Conservation (phyloP, 1,284 basidiomycete species). For the Ceratobasidium sp. region DNA sequence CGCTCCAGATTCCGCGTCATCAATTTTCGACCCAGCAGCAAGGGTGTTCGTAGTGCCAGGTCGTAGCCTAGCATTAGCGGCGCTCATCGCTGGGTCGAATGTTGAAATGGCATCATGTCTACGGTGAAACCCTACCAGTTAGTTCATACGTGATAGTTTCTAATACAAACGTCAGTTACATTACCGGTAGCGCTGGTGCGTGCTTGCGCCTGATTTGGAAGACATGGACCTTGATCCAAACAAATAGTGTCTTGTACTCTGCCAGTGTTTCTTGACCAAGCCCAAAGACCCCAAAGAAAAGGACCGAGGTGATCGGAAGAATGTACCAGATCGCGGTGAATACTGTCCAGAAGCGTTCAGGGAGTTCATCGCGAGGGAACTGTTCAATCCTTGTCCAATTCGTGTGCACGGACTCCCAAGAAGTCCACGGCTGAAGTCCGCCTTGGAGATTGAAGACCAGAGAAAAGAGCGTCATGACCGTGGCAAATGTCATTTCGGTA, state of each 20-base stretch:
- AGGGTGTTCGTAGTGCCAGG: too few relatives aligned
- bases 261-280: conserved; percentile 48
- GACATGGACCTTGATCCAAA: conserved; percentile 30
- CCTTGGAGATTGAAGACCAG: conserved; percentile 35
- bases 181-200: background rate
- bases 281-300: conserved; percentile 52
- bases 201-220: conserved; percentile 17
- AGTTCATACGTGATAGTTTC: too few relatives aligned
- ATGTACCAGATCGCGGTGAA: conserved; percentile 42
- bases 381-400: conserved; percentile 44
- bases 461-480: conserved; percentile 42
- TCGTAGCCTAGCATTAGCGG: background rate
- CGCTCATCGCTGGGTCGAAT: background rate
- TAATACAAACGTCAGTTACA: too few relatives aligned
- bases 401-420: conserved; percentile 47
- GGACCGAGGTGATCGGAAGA: conserved; percentile 44
- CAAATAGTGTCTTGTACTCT: conserved; percentile 43
- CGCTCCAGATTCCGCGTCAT: conserved; percentile 13
- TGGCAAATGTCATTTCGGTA: conserved; percentile 51
- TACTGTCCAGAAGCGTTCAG: background rate
- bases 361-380: conserved; percentile 33
- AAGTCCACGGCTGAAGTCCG: conserved; percentile 45
- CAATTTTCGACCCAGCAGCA: conserved; percentile 9
- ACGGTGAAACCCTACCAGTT: too few relatives aligned
- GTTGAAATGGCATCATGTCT: background rate